Evolutionary conservation across 108 stramenopile genomes (phyloP), one percentile per base, ranked within the genome.

Genomic region (Seminavis robusta): DNA sequence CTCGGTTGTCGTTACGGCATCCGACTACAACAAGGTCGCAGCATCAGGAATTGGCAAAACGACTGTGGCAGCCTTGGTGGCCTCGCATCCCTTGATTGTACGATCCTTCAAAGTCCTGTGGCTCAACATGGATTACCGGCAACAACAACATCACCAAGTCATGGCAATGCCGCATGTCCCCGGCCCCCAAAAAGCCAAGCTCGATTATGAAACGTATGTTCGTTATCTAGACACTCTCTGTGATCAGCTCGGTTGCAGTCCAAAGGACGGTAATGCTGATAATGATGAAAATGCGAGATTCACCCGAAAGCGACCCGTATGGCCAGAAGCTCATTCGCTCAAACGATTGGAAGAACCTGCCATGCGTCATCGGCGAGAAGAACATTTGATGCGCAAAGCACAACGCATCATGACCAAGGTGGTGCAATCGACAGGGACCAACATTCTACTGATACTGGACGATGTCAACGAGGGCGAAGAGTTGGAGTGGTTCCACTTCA

Each of bases 401-500:
- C 45, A 54, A 41, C 27, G 32, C 8, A 27, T 49, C 13, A 59
- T 65, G 50, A 26, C 49, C 13, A 21, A 56, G 17, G 21, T 52
- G 6, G 17, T 73, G 13, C 36, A 47, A 34, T 52, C 28, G 11
- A 10, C 25, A 26, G 32, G 52, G 24, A 25, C 44, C 33, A 60
- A 48, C 47, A 33, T 83, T 33, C 37, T 83, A 19, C 42, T 83
- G 4, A 65, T 83, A 21, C 48, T 83, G 30, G 82, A 83, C 45
- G 75, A 79, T 59, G 60, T 77, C 5, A 30, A 28, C 9, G 60
- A 67, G n/a, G 60, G 51, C 21, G 37, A 54, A 24, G 73, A 77
- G 20, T 67, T 77, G 34, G 56, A 63, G 16, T 77, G 67, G 71
- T 83, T 79, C 41, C 58, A 30, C n/a, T 83, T 83, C 49, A 16